Evolutionary conservation across 78 protist genomes (phyloP).

Genomic region (Dictyostelium capitatum): DNA sequence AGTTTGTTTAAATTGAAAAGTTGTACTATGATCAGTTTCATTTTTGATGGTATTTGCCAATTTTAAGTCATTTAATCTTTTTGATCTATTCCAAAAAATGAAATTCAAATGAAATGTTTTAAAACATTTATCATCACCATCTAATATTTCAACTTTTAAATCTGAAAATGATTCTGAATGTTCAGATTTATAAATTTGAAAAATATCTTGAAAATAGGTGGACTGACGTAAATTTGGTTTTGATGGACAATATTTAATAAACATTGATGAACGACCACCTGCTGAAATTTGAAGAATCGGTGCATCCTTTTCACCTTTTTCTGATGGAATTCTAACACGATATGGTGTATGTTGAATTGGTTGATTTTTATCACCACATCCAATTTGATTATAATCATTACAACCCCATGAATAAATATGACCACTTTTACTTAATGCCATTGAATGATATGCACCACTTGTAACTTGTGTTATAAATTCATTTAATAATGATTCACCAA

Average conservation of each 20-base stretch:
- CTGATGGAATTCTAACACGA: not conserved
- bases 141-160: not conserved
- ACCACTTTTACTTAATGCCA: slow-evolving; percentile 20
- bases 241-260: slow-evolving; percentile 10
- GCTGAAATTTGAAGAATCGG: slow-evolving; percentile 27
- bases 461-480: slow-evolving; percentile 19
- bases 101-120: slow-evolving; percentile 4
- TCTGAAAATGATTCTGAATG: not conserved
- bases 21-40: too few relatives aligned
- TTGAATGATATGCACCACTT: slow-evolving; percentile 73
- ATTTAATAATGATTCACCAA: slow-evolving; percentile 48
- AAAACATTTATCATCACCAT: not conserved
- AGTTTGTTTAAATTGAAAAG: too few relatives aligned
- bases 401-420: slow-evolving; percentile 22
- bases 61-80: not conserved
- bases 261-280: slow-evolving; percentile 74
- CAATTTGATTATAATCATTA: slow-evolving; percentile 22
- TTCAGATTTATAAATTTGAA: not conserved
- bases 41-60: not conserved
- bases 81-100: slow-evolving; percentile 21
- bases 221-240: slow-evolving; percentile 14
- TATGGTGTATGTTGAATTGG: not conserved
- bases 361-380: slow-evolving; percentile 6
- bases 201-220: slow-evolving; percentile 15
- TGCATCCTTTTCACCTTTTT: not conserved